Evolutionary conservation across 371 early-diverging fungal species (phyloP).

Genomic region (Rhizopus stolonifer): DNA sequence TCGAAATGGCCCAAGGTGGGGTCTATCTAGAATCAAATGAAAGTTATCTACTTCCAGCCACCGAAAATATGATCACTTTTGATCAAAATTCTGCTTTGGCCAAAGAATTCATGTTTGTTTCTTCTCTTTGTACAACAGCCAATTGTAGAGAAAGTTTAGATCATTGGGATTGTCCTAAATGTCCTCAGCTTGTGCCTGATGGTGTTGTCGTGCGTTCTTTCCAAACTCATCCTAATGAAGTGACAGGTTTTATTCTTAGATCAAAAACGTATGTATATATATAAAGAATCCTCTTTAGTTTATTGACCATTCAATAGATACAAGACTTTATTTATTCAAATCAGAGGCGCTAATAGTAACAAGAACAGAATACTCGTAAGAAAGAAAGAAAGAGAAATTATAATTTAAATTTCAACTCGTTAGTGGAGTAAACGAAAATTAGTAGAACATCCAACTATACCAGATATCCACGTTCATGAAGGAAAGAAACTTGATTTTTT

Average conservation of each 20-base stretch:
- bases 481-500: conserved; percentile 6
- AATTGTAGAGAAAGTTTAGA: conserved; percentile 22
- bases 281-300: neutral
- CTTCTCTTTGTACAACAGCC: conserved; percentile 6
- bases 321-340: conserved; percentile 6
- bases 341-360: conserved; percentile 11
- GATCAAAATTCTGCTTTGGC: neutral
- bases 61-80: neutral
- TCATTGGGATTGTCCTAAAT: conserved; percentile 22
- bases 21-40: neutral
- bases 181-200: conserved; percentile 17
- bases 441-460: conserved; percentile 13
- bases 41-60: neutral
- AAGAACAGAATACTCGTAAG: conserved; percentile 6
- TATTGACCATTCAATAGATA: neutral
- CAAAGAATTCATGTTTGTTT: neutral
- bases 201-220: conserved; percentile 14
- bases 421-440: neutral
- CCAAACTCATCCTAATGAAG: conserved; percentile 15
- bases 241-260: conserved; percentile 10
- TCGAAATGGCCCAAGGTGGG: neutral
- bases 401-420: neutral
- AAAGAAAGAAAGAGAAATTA: neutral
- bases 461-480: conserved; percentile 10
- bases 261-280: conserved; percentile 14